A percentile compares a stretch with the other conserved stretches of the same genome.
These are phyloP conservation scores for Cladorrhinum sp. DNA, from an alignment of 2,329 filamentous ascomycete genomes.

Conservation along the genomic window DNA sequence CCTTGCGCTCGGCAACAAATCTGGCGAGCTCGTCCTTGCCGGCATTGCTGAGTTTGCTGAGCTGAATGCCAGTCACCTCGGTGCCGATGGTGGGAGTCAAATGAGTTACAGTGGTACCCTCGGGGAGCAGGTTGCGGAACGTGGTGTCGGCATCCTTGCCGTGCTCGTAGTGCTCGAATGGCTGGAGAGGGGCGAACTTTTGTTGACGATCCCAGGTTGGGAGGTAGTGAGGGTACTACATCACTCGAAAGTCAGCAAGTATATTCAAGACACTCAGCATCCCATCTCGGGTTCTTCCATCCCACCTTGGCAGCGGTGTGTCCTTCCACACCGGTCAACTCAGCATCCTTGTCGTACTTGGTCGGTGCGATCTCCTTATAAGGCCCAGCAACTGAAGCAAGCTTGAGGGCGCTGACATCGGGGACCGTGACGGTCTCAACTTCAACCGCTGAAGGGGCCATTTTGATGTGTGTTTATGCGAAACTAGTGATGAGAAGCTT, in stretches of 20 bases:
- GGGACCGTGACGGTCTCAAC: conserved; percentile 28
- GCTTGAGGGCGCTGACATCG: conserved; percentile 26
- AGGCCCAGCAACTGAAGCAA: conserved; percentile 36
- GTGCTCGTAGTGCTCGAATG: conserved; percentile 67
- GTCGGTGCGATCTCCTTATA: conserved; percentile 33
- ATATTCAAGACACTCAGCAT: background rate
- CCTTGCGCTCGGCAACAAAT: conserved; percentile 66
- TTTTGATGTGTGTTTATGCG: conserved; percentile 16
- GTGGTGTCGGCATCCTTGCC: conserved; percentile 64
- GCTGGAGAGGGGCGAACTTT: conserved; percentile 58
- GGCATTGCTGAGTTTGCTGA: conserved; percentile 58
- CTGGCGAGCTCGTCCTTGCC: conserved; percentile 69
- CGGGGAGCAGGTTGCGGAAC: conserved; percentile 61
- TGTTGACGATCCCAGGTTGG: conserved; percentile 60
- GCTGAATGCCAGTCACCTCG: conserved; percentile 64
- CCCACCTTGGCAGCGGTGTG: conserved; percentile 27
- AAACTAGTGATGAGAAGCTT: conserved; percentile 1
- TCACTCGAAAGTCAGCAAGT: background rate
- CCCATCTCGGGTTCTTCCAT: background rate
- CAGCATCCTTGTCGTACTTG: conserved; percentile 30
- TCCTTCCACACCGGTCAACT: conserved; percentile 30
- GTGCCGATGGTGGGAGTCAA: conserved; percentile 67
- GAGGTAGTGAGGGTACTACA: conserved; percentile 61
- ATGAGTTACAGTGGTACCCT: conserved; percentile 48
- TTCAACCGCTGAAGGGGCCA: conserved; percentile 37